Evolutionary conservation across 768 basidiomycete genomes (phyloP).

Genomic region (Xerocomellus intermedius): DNA sequence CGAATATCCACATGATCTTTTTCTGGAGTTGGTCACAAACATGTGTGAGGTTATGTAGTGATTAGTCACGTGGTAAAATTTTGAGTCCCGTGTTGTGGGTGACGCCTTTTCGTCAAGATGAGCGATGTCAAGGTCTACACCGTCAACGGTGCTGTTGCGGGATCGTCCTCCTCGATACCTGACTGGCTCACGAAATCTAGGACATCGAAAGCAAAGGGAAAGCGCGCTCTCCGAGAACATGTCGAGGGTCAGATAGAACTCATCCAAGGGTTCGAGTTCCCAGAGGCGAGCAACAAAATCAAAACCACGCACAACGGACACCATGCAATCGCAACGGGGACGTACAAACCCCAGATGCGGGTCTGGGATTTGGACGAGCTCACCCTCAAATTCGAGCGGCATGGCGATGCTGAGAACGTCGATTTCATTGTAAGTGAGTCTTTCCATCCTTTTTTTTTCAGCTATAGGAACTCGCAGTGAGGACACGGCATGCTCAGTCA

Average conservation of each 20-base stretch:
- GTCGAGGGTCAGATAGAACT: constrained; percentile 85
- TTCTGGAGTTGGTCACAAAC: neutral
- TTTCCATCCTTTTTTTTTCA: neutral
- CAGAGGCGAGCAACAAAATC: constrained; percentile 90
- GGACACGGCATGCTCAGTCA: neutral
- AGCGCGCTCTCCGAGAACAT: constrained; percentile 66
- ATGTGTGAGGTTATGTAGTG: neutral
- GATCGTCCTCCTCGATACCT: constrained; percentile 88
- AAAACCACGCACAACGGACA: constrained; percentile 90
- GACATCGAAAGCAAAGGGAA: constrained; percentile 50
- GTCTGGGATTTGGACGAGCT: constrained; percentile 95
- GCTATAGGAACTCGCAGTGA: neutral
- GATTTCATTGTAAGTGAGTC: constrained; percentile 91
- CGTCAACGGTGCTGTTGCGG: constrained; percentile 87
- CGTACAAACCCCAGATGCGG: constrained; percentile 96
- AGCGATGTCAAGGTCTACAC: constrained; percentile 83
- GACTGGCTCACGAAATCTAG: constrained; percentile 88
- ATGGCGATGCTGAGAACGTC: constrained; percentile 95
- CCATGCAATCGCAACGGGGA: constrained; percentile 91
- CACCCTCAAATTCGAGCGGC: constrained; percentile 92
- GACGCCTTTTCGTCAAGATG: constrained; percentile 12
- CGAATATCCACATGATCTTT: constrained; percentile 18
- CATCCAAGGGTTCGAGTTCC: constrained; percentile 95
- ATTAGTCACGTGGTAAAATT: constrained; percentile 19
- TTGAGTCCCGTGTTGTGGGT: neutral